Evolutionary conservation across 2,329 filamentous ascomycete genomes (phyloP).

Genomic region (Lomentospora prolificans): DNA sequence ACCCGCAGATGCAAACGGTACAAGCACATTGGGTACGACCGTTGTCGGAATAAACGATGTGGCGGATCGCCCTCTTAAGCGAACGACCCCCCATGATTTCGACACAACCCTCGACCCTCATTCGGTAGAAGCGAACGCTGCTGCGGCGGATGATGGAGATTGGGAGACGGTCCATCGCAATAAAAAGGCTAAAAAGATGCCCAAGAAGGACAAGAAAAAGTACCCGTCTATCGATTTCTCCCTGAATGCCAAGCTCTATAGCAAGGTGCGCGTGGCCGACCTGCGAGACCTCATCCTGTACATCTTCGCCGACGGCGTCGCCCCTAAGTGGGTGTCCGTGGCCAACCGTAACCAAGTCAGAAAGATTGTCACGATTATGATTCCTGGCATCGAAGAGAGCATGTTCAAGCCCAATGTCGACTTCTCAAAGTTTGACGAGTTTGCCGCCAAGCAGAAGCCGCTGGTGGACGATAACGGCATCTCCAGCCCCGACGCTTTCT

Average conservation of each 20-base stretch:
- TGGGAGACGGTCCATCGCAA: slow-evolving; percentile 47
- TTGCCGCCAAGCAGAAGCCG: slow-evolving; percentile 22
- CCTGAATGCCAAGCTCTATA: slow-evolving; percentile 45
- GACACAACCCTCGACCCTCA: slow-evolving; percentile 24
- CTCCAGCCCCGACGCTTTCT: slow-evolving; percentile 48
- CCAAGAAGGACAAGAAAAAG: slow-evolving; percentile 41
- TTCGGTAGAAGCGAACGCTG: slow-evolving; percentile 4
- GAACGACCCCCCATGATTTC: slow-evolving; percentile 36
- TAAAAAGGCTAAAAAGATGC: slow-evolving; percentile 54
- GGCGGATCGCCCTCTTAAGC: slow-evolving; percentile 31
- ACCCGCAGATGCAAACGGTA: neutral
- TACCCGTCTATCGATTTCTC: slow-evolving; percentile 53
- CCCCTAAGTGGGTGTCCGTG: slow-evolving; percentile 56
- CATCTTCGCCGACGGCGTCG: slow-evolving; percentile 54
- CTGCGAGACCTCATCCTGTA: slow-evolving; percentile 56
- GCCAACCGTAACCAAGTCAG: slow-evolving; percentile 53
- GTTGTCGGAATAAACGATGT: neutral
- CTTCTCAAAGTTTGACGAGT: slow-evolving; percentile 30
- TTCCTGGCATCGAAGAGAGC: slow-evolving; percentile 79
- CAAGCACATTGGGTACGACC: neutral
- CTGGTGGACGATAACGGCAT: slow-evolving; percentile 19
- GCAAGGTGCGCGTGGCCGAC: slow-evolving; percentile 52
- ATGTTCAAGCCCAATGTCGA: slow-evolving; percentile 61
- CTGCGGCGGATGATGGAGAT: slow-evolving; percentile 22
- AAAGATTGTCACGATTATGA: slow-evolving; percentile 83